A percentile compares a stretch with the other conserved stretches of the same genome.
Conservation (phyloP, 2,329 filamentous ascomycete genomes). For the Hypoxylon sp. region DNA sequence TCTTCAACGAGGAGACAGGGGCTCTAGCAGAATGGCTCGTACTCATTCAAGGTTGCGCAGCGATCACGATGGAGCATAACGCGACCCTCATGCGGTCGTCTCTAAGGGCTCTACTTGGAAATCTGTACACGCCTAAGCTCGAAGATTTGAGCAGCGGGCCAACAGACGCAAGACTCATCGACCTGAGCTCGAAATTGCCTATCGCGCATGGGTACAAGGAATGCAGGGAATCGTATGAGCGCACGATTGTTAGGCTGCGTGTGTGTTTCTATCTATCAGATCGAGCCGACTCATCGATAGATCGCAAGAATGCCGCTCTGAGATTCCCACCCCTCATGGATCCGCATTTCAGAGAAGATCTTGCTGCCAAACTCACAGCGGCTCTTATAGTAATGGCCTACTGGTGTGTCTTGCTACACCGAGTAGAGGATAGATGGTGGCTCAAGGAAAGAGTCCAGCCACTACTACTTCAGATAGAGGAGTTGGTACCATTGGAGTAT, state of each 20-base stretch:
- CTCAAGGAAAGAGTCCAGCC: slow-evolving; percentile 39
- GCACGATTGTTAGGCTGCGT: slow-evolving; percentile 40
- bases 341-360: slow-evolving; percentile 35
- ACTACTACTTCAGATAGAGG: slow-evolving; percentile 38
- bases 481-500: slow-evolving; percentile 37
- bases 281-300: slow-evolving; percentile 28
- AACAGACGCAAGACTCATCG: slow-evolving; percentile 30
- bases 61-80: slow-evolving; percentile 38
- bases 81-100: slow-evolving; percentile 35
- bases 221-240: slow-evolving; percentile 26
- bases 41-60: slow-evolving; percentile 46
- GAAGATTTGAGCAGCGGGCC: slow-evolving; percentile 37
- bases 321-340: slow-evolving; percentile 40
- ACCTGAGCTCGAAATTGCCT: slow-evolving; percentile 23
- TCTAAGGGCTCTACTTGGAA: slow-evolving; percentile 39
- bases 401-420: slow-evolving; percentile 49
- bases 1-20: slow-evolving; percentile 45
- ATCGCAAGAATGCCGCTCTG: slow-evolving; percentile 48
- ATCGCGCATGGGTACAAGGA: slow-evolving; percentile 20
- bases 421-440: slow-evolving; percentile 48
- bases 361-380: slow-evolving; percentile 37
- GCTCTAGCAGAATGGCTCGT: slow-evolving; percentile 49
- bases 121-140: slow-evolving; percentile 28
- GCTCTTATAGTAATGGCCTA: slow-evolving; percentile 50
- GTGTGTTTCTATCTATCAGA: slow-evolving; percentile 47